Percentiles rank a stretch among this genome's conserved stretches.
Evolutionary conservation across 768 basidiomycete species (phyloP).

Genomic region (Suillus ampliporus): DNA sequence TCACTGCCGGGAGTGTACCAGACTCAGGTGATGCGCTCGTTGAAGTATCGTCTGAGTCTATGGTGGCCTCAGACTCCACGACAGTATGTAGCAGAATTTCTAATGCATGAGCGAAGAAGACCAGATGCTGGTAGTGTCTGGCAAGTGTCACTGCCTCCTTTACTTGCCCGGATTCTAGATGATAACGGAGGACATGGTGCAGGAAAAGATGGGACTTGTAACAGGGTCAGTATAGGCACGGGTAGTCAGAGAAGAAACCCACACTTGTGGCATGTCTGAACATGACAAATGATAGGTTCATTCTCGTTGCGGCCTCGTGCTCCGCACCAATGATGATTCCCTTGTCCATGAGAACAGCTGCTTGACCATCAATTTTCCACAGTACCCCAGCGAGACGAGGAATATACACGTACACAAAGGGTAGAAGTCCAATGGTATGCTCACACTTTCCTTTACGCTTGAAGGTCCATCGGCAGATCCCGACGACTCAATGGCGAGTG

Average conservation of each 20-base stretch:
- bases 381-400: neutral
- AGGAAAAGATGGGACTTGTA: constrained; percentile 90
- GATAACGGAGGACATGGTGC: constrained; percentile 86
- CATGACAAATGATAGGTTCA: constrained; percentile 85
- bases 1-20: constrained; percentile 61
- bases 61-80: constrained; percentile 77
- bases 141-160: constrained; percentile 87
- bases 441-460: constrained; percentile 91
- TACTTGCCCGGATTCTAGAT: constrained; percentile 66
- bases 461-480: constrained; percentile 44
- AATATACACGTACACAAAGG: constrained; percentile 75
- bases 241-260: constrained; percentile 35
- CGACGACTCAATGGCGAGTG: constrained; percentile 82
- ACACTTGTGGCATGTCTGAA: constrained; percentile 93
- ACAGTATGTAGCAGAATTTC: constrained; percentile 95
- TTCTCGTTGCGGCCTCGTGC: constrained; percentile 78
- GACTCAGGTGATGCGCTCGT: constrained; percentile 6
- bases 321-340: constrained; percentile 98
- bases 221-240: constrained; percentile 2
- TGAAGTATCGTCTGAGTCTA: constrained; percentile 38
- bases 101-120: constrained; percentile 92
- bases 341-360: constrained; percentile 98
- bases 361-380: constrained; percentile 14
- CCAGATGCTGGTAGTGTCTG: constrained; percentile 81
- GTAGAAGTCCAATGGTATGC: constrained; percentile 92